These are phyloP conservation scores for Acanthamoeba triangularis DNA, from an alignment of 208 protist genomes.

Conservation along the genomic window DNA sequence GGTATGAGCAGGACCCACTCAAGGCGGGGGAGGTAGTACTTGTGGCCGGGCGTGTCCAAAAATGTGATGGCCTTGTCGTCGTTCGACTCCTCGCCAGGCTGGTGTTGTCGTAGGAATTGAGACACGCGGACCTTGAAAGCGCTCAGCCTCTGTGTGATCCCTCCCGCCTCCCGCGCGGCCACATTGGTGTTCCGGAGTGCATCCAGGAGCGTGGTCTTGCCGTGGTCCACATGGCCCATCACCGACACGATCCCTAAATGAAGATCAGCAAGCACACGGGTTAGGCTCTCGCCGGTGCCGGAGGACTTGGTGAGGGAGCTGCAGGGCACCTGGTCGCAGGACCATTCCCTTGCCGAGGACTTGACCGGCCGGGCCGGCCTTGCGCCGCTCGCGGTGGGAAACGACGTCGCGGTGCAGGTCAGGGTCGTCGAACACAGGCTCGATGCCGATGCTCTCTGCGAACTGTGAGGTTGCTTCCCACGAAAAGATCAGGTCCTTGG, in stretches of 20 bases:
- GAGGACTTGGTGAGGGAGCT: background rate
- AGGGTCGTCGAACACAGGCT: slow-evolving; percentile 66
- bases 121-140: slow-evolving; percentile 89
- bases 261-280: background rate
- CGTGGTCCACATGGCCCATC: slow-evolving; percentile 99
- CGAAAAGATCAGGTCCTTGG: slow-evolving; percentile 74
- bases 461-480: slow-evolving; percentile 67
- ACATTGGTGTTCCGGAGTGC: slow-evolving; percentile 96
- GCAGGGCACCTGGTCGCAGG: slow-evolving; percentile 31
- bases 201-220: slow-evolving; percentile 98
- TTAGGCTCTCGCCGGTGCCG: background rate
- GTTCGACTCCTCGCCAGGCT: background rate
- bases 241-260: slow-evolving; percentile 67
- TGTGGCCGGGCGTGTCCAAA: slow-evolving; percentile 99
- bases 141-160: slow-evolving; percentile 99
- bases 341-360: slow-evolving; percentile 32
- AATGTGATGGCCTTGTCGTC: slow-evolving; percentile 94
- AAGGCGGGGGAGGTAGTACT: background rate
- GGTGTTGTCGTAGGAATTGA: slow-evolving; percentile 39
- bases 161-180: slow-evolving; percentile 96
- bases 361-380: background rate
- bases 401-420: slow-evolving; percentile 40
- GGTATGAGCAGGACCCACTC: background rate
- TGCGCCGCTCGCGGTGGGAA: slow-evolving; percentile 7
- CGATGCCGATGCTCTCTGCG: slow-evolving; percentile 65